These are phyloP conservation scores for Nepenthes mirabilis DNA, from an alignment of 148 eudicot species.

Conservation along the genomic window DNA sequence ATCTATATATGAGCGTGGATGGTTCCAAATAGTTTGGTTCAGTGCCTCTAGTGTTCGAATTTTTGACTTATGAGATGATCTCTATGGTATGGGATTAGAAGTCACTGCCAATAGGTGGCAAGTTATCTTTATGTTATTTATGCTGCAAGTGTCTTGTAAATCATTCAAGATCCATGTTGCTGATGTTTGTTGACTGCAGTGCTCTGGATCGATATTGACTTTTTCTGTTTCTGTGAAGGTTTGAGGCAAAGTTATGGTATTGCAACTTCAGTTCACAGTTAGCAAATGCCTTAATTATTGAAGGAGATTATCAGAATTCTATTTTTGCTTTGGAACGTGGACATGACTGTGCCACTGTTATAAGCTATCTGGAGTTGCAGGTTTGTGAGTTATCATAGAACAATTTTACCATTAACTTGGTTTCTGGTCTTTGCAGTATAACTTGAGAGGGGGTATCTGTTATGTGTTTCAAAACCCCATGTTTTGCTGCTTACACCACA, in stretches of 20 bases:
- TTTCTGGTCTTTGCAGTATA: no score
- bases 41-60: no score
- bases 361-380: constrained; percentile 90
- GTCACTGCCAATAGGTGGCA: no score
- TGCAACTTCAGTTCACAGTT: constrained; percentile 97
- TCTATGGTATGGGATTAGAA: no score
- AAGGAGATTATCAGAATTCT: constrained; percentile 83
- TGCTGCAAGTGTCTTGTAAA: no score
- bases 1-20: no score
- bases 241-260: constrained; percentile 72
- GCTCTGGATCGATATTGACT: not conserved
- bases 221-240: constrained; percentile 33
- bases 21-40: no score
- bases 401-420: not conserved
- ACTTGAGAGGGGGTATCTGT: no score
- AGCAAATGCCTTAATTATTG: constrained; percentile 79
- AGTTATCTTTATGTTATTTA: no score
- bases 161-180: not conserved
- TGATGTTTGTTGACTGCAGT: not conserved
- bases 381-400: constrained; percentile 25
- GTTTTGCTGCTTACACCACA: no score
- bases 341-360: constrained; percentile 46
- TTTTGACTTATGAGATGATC: no score
- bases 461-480: no score
- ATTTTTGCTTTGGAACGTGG: constrained; percentile 58